phyloP scores from a whole-genome alignment of 805 yeast species.

The Wickerhamiella lipophila region DNA sequence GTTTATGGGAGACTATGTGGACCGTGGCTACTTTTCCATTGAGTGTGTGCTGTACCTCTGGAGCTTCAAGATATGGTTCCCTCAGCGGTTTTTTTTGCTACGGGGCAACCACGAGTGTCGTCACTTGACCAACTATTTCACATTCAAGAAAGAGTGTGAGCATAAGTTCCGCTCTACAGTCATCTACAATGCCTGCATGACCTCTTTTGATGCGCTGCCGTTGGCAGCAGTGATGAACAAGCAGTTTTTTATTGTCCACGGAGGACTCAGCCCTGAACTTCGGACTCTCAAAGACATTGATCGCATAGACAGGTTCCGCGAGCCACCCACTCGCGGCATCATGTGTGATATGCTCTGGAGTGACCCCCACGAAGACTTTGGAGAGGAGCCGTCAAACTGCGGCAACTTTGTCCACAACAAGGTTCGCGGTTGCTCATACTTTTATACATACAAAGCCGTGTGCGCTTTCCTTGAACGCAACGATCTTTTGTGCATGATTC shows the following conservation, averaged over 20 bases:
- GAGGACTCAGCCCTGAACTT: constrained; percentile 85
- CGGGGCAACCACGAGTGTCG: constrained; percentile 93
- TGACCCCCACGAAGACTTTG: constrained; percentile 87
- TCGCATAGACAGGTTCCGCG: constrained; percentile 64
- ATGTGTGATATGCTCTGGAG: constrained; percentile 96
- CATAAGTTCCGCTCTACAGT: constrained; percentile 49
- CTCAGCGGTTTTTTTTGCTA: constrained; percentile 61
- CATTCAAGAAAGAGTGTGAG: constrained; percentile 79
- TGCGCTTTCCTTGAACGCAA: constrained; percentile 68
- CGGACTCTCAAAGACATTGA: constrained; percentile 55
- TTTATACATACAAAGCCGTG: constrained; percentile 71
- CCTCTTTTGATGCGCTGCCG: constrained; percentile 76
- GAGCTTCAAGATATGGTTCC: constrained; percentile 65
- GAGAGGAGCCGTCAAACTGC: constrained; percentile 36
- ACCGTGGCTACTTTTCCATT: constrained; percentile 80
- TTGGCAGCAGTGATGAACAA: constrained; percentile 86
- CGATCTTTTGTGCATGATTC: constrained; percentile 65
- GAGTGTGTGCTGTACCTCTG: constrained; percentile 60
- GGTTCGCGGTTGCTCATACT: constrained; percentile 85
- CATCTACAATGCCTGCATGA: constrained; percentile 61
- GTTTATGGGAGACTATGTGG: constrained; percentile 90
- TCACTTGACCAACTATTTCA: constrained; percentile 86
- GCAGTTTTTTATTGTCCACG: constrained; percentile 93
- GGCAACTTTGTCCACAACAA: constrained; percentile 48
- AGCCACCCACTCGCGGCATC: constrained; percentile 85